Evolutionary conservation across 768 basidiomycete species (phyloP), one percentile per base, ranked within the genome.

Genomic region (Lepiota venenata): DNA sequence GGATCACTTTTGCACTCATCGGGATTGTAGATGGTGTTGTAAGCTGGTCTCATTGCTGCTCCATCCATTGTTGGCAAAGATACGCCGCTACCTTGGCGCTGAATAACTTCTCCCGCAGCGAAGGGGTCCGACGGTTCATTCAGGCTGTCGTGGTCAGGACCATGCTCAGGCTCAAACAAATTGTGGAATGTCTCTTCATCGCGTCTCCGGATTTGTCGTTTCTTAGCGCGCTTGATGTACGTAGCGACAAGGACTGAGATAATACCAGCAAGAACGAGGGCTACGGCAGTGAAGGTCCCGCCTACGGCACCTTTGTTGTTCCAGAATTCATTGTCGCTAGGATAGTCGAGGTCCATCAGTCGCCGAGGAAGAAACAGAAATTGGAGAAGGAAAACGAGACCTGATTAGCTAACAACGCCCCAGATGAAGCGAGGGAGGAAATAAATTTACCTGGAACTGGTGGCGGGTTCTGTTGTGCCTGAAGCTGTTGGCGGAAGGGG

Each of bases 301-400:
- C 74, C 79, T 16, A 79, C 74, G 0, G 76, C 79, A 35, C 69
- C 74, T 47, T 71, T 76, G 58, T 77, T 73, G 43, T 68, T 58
- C 58, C 78, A 73, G 70, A 81, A 81, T 55, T 79, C 80, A 50
- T 35, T 38, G n/a, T 22, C 16, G 27, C 41, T 15, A 4, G 8
- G 20, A 41, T 5, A 41, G 20, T 20, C 7, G 5, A 5, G 25
- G 25, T 2, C 25, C 25, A 32, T 21, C 25, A 16, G 21, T 42
- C 5, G 27, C 35, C 10, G 32, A 32, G n/a, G n/a, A 18, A 16
- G 32, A 7, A 35, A n/a, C 27, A n/a, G n/a, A 15, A 16, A n/a
- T 9, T 29, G 46, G n/a, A 35, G 25, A 20, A 35, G 25, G 25
- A n/a, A 29, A 32, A 32, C 8, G 32, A 32, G 4, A 11, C 10